Conservation (phyloP, 176 grass and related monocot genomes). For the Ensete ventricosum region DNA sequence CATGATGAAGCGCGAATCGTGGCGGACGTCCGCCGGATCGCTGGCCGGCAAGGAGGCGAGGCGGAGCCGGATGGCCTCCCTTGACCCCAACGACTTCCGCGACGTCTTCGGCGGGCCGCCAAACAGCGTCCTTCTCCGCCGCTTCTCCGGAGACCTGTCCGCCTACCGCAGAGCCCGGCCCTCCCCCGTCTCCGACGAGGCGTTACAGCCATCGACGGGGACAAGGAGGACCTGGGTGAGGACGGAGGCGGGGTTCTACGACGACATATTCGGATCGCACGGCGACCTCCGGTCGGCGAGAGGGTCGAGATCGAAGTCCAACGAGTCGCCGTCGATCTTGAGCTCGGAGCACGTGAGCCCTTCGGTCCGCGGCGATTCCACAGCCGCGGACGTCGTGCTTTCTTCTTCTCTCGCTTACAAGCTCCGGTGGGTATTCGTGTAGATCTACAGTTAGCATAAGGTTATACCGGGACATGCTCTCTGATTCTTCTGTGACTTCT, state of each 20-base stretch:
- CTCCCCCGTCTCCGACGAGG: constrained; percentile 12
- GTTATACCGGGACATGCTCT: constrained; percentile 29
- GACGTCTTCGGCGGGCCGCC: constrained; percentile 92
- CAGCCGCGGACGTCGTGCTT: constrained; percentile 31
- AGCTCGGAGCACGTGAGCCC: constrained; percentile 36
- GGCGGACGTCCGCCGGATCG: constrained; percentile 30
- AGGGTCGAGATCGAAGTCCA: constrained; percentile 29
- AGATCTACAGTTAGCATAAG: no score
- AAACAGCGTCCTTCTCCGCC: constrained; percentile 64
- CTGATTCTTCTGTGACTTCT: constrained; percentile 16
- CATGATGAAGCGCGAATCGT: constrained; percentile 58
- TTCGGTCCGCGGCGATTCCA: neutral
- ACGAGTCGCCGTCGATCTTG: constrained; percentile 38
- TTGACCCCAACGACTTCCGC: constrained; percentile 53
- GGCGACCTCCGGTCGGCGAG: neutral
- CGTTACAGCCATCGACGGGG: neutral
- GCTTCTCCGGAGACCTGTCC: constrained; percentile 31
- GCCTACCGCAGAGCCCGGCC: neutral
- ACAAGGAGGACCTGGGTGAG: constrained; percentile 7
- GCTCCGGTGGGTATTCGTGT: constrained; percentile 38
- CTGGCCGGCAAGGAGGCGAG: constrained; percentile 33
- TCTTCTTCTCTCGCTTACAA: constrained; percentile 54
- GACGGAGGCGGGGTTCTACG: constrained; percentile 67
- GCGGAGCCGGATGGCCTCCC: neutral
- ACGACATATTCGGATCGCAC: constrained; percentile 67